Base-by-base conservation (phyloP, 1,284 basidiomycete species). In the Heliocybe sulcata region DNA sequence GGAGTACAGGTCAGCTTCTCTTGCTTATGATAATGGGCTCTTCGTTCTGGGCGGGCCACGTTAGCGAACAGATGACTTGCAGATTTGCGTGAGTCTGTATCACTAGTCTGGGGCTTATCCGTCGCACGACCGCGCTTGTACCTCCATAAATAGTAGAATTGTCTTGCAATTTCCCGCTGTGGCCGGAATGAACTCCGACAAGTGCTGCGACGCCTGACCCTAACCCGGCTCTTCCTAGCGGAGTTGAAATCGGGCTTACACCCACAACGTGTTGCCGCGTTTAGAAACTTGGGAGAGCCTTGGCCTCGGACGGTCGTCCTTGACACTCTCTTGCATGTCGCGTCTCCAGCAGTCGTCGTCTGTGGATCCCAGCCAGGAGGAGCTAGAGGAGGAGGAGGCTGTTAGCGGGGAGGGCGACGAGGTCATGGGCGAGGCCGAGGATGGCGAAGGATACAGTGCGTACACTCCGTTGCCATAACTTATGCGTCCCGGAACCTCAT, bases 21-120 rank as follows among this genome's bases (percentile, higher is more conserved):
- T 72, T 94, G 53, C 68, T 95, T 22, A 70, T 88, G n/a, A 83
- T 94, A 45, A 70, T 93, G 54, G 94, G 93, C 1, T 76, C 87
- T 22, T 77, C 87, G 1, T 76, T 83, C 57, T 87, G 84, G 82
- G 71, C 69, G 10, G 75, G 72, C 48, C 65, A 70, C 54, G 72
- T 79, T 20, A 72, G 70, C 54, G 70, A 77, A 56, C 68, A 68
- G 56, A 51, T 59, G 35, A 69, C 64, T 54, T 82, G 81, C 58
- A 64, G 55, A 16, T 75, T 72, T 60, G 55, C 60, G 47, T 55
- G 22, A 50, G 16, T 35, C 26, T 23, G n/a, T 6, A 31, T 14
- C 29, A 33, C 12, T 31, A 31, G 29, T 12, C 12, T 31, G 29
- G 6, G 29, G 29, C 29, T 6, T 31, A 31, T 31, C 29, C 29